A percentile compares a stretch with the other conserved stretches of the same genome.
Conservation (phyloP, 2,329 filamentous ascomycete species). For the Fusarium abutilonis region DNA sequence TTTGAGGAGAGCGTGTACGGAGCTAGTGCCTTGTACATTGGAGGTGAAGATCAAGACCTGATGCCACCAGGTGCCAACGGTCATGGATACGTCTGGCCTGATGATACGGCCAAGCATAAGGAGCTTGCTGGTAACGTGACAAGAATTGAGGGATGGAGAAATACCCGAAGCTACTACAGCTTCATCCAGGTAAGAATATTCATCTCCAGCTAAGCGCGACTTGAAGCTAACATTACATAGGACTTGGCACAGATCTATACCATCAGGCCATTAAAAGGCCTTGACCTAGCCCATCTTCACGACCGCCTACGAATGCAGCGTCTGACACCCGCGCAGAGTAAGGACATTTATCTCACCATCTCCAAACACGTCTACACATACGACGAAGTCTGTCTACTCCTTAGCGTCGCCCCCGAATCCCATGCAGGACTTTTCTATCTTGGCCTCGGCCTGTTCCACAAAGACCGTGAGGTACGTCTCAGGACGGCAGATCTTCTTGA, state of each 20-base stretch:
- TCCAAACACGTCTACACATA: conserved; percentile 79
- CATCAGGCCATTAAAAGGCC: conserved; percentile 75
- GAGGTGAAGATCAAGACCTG: conserved; percentile 74
- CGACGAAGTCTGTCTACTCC: conserved; percentile 84
- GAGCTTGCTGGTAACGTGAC: conserved; percentile 93
- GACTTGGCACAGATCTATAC: conserved; percentile 73
- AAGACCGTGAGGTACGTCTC: conserved; percentile 79
- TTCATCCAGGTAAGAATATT: conserved; percentile 77
- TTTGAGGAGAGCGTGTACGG: conserved; percentile 98
- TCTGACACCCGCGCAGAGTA: conserved; percentile 77
- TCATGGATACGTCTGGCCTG: conserved; percentile 95
- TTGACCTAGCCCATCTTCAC: conserved; percentile 91
- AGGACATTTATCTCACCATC: conserved; percentile 86
- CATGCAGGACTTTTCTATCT: conserved; percentile 92
- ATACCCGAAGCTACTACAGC: conserved; percentile 93
- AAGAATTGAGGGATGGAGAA: conserved; percentile 95
- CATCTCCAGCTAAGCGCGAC: neutral
- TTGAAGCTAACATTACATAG: conserved; percentile 51
- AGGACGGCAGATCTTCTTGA: conserved; percentile 83
- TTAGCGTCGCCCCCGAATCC: conserved; percentile 84
- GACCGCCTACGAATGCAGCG: conserved; percentile 88
- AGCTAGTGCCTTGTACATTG: conserved; percentile 87
- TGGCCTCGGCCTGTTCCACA: conserved; percentile 90
- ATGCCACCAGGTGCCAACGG: conserved; percentile 71
- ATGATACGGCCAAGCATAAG: conserved; percentile 80